These are phyloP conservation scores for Raffaelea ambrosiae DNA, from an alignment of 2,329 filamentous ascomycete species.

Conservation along the genomic window DNA sequence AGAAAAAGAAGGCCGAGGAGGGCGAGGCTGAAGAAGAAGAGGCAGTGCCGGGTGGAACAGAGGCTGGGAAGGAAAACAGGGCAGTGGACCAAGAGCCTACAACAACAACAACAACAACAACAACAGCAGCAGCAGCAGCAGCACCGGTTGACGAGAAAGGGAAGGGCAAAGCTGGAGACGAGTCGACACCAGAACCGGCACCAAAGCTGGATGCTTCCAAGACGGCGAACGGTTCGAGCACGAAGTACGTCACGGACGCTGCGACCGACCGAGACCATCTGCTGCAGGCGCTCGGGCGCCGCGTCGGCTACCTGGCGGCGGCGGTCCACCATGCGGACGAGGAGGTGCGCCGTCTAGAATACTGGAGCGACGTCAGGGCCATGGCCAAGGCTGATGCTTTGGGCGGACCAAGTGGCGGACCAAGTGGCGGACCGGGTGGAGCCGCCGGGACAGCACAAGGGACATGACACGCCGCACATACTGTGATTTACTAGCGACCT, in stretches of 20 bases:
- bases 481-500: too few species aligned
- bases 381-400: slow-evolving; percentile 49
- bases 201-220: too few species aligned
- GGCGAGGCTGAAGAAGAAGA: slow-evolving; percentile 8
- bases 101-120: background rate
- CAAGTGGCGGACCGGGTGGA: too few species aligned
- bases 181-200: too few species aligned
- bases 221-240: background rate
- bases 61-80: background rate
- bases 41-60: too few species aligned
- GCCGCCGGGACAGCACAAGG: too few species aligned
- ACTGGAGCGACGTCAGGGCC: slow-evolving; percentile 76
- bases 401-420: too few species aligned
- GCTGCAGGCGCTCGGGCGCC: slow-evolving; percentile 17
- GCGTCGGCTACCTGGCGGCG: slow-evolving; percentile 60
- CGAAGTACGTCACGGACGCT: background rate
- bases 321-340: slow-evolving; percentile 70
- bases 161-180: slow-evolving; percentile 10
- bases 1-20: background rate
- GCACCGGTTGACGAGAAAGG: slow-evolving; percentile 19
- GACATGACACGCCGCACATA: too few species aligned
- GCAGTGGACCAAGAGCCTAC: background rate
- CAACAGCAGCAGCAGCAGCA: background rate
- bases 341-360: slow-evolving; percentile 73
- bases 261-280: background rate